Evolutionary conservation across 371 early-diverging fungal species (phyloP).

Genomic region (Mucor velutinosus): DNA sequence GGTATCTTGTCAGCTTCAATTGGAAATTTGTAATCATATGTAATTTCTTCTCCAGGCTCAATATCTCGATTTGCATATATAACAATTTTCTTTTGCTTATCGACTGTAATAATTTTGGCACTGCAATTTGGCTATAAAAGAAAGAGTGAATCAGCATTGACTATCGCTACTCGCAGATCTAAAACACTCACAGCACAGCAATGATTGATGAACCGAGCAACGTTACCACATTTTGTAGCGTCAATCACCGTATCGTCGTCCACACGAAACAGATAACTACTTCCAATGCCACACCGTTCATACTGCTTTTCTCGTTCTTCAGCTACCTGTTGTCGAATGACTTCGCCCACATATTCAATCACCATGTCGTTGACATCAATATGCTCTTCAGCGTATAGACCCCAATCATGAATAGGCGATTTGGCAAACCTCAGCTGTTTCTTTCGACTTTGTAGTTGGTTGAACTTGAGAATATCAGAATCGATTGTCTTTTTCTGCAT

Average conservation of each 20-base stretch:
- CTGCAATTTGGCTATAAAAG: slow-evolving; percentile 89
- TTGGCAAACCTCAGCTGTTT: slow-evolving; percentile 88
- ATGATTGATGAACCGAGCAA: slow-evolving; percentile 98
- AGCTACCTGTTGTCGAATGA: slow-evolving; percentile 93
- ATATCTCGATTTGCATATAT: slow-evolving; percentile 91
- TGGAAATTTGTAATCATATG: slow-evolving; percentile 99
- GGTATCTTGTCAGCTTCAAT: slow-evolving; percentile 92
- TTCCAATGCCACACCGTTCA: slow-evolving; percentile 89
- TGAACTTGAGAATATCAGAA: slow-evolving; percentile 82
- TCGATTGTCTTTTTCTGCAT: slow-evolving; percentile 48
- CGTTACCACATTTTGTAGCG: slow-evolving; percentile 97
- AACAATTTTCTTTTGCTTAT: slow-evolving; percentile 90
- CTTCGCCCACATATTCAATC: slow-evolving; percentile 98
- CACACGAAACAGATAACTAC: slow-evolving; percentile 94
- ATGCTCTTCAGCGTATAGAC: slow-evolving; percentile 90
- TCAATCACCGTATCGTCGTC: slow-evolving; percentile 97
- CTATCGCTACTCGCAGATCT: neutral
- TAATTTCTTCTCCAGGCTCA: slow-evolving; percentile 94
- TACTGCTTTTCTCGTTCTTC: slow-evolving; percentile 95
- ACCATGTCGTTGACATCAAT: slow-evolving; percentile 94
- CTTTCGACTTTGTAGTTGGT: slow-evolving; percentile 87
- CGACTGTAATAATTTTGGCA: slow-evolving; percentile 89
- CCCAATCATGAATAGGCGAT: slow-evolving; percentile 96
- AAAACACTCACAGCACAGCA: slow-evolving; percentile 82
- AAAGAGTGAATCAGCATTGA: neutral